A percentile compares a stretch with the other conserved stretches of the same genome.
phyloP scores from a whole-genome alignment of 2,329 filamentous ascomycete species.

The Penicillium psychrosexuale region DNA sequence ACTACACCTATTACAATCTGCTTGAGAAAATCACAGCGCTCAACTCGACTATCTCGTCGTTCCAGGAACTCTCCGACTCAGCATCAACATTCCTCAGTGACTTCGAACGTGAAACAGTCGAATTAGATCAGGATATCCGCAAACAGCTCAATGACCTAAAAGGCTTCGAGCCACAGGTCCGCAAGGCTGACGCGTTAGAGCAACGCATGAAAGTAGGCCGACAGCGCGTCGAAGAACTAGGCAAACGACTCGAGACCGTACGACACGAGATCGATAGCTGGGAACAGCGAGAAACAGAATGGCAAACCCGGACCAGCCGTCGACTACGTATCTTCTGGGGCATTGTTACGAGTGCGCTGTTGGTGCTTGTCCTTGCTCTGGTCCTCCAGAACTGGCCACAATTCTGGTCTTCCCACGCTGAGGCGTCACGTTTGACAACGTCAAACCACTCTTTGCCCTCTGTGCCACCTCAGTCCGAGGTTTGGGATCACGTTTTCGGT shows the following conservation, averaged over 20 bases:
- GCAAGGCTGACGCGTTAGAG: slow-evolving; percentile 38
- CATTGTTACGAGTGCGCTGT: slow-evolving; percentile 23
- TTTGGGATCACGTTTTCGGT: slow-evolving; percentile 5
- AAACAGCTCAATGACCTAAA: slow-evolving; percentile 39
- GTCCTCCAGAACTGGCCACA: slow-evolving; percentile 27
- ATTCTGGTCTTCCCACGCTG: not conserved
- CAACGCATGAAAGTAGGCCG: slow-evolving; percentile 39
- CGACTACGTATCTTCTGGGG: slow-evolving; percentile 42
- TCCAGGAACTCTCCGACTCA: slow-evolving; percentile 41
- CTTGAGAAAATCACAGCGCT: slow-evolving; percentile 45
- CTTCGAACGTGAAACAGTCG: slow-evolving; percentile 37
- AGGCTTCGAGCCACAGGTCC: slow-evolving; percentile 39
- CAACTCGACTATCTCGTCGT: slow-evolving; percentile 39
- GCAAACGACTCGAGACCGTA: slow-evolving; percentile 39
- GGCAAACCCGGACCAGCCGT: slow-evolving; percentile 39
- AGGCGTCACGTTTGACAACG: slow-evolving; percentile 6
- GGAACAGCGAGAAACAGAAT: slow-evolving; percentile 44
- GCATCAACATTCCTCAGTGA: slow-evolving; percentile 36
- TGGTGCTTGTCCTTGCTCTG: slow-evolving; percentile 32
- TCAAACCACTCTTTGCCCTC: slow-evolving; percentile 15
- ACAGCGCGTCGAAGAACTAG: slow-evolving; percentile 36
- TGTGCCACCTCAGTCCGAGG: slow-evolving; percentile 2
- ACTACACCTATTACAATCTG: slow-evolving; percentile 50
- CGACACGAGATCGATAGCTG: slow-evolving; percentile 41
- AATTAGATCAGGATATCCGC: slow-evolving; percentile 37